Base-by-base conservation (phyloP, 345 rosid species). In the Boechera retrofracta region DNA sequence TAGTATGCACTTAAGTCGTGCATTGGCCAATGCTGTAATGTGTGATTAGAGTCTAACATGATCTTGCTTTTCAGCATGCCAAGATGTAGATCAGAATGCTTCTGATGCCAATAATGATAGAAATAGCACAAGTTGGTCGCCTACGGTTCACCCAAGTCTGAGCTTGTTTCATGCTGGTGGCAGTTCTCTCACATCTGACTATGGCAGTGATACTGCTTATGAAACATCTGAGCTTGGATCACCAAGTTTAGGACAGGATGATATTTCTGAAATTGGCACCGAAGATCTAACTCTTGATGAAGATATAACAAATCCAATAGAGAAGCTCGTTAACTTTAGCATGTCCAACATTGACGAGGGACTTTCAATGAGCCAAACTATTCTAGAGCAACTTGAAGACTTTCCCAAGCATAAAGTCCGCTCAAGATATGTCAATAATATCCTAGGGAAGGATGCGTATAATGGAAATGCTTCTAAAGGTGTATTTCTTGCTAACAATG, bases 311-410 rank as follows among this genome's bases (percentile, higher is more conserved):
- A 88, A 87, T 84, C 97, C 99, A 53, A 84, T 89, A 44, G 98
- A 91, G 76, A 96, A 90, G 73, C 83, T 96, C 59, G 90, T 88
- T 54, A 91, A 89, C 82, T 89, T 82, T 80, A 97, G 92, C 67
- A 87, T 96, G 86, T 84, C 95, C 71, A 93, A 93, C 77, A 93
- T 96, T 82, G 99, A 96, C 18, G 96, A 96, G 83, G 98, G 99
- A 53, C 86, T 96, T 59, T 87, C 87, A 78, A 89, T 91, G 93
- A 94, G 99, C 74, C 93, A 93, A 75, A 90, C 93, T 64, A 96
- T 93, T 83, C 79, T 96, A 26, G 99, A 91, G 75, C 96, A 93
- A 64, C 91, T 96, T 75, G 96, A 91, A 86, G 96, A 89, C 77
- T 81, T 89, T 66, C 96, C 93, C 33, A 85, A 80, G 83, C 93